These are phyloP conservation scores for Xylariaceae sp. DNA, from an alignment of 2,329 filamentous ascomycete genomes.

Conservation along the genomic window DNA sequence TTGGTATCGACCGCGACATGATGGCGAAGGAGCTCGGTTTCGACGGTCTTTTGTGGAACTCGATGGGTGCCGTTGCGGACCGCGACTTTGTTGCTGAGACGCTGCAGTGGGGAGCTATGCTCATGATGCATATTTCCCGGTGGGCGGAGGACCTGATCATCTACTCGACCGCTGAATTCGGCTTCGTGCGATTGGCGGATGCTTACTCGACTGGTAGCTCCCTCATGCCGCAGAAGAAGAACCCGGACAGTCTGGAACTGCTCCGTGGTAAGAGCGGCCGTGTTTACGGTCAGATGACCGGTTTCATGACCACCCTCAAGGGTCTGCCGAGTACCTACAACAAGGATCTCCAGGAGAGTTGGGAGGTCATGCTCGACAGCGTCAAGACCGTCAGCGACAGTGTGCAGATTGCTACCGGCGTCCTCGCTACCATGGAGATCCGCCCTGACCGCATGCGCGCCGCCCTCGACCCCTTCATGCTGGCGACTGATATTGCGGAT, in stretches of 20 bases:
- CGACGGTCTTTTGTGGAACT: slow-evolving; percentile 60
- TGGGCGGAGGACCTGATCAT: slow-evolving; percentile 86
- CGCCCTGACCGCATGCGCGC: slow-evolving; percentile 71
- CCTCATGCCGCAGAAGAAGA: slow-evolving; percentile 56
- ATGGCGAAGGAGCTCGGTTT: slow-evolving; percentile 73
- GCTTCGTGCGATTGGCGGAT: slow-evolving; percentile 68
- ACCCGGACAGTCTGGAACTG: slow-evolving; percentile 64
- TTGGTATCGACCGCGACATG: slow-evolving; percentile 64
- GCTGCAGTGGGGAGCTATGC: slow-evolving; percentile 71
- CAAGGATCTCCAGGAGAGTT: slow-evolving; percentile 85
- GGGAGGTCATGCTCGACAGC: slow-evolving; percentile 79
- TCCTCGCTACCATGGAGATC: slow-evolving; percentile 66
- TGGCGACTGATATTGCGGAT: slow-evolving; percentile 67
- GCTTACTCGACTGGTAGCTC: slow-evolving; percentile 58
- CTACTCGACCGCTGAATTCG: slow-evolving; percentile 70
- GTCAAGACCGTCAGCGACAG: slow-evolving; percentile 78
- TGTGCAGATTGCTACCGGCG: slow-evolving; percentile 75
- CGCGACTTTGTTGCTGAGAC: slow-evolving; percentile 79
- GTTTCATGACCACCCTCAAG: slow-evolving; percentile 56
- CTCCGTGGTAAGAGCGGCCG: slow-evolving; percentile 72
- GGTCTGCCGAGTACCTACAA: slow-evolving; percentile 80
- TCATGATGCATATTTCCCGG: slow-evolving; percentile 74
- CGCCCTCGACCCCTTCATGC: slow-evolving; percentile 76
- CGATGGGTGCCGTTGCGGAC: slow-evolving; percentile 66
- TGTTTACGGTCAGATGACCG: slow-evolving; percentile 68